A percentile compares a stretch with the other conserved stretches of the same genome.
Evolutionary conservation across 2,329 filamentous ascomycete genomes (phyloP).

Genomic region (Penicillium concentricum): DNA sequence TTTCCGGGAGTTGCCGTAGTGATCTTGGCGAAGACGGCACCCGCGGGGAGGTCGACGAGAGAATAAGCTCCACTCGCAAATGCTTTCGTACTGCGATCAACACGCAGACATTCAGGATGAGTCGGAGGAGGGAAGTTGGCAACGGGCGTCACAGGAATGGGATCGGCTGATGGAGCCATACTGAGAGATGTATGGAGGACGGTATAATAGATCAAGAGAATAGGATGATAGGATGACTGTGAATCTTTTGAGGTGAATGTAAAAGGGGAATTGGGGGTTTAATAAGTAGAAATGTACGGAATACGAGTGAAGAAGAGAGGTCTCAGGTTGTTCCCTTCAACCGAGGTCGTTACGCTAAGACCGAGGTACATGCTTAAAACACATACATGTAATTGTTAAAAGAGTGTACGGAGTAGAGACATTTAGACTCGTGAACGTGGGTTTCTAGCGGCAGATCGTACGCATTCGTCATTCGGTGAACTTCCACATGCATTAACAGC

Average conservation of each 20-base stretch:
- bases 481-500: neutral
- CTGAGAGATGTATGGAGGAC: neutral
- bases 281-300: neutral
- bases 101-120: constrained; percentile 29
- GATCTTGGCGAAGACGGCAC: constrained; percentile 50
- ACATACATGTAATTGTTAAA: too few relatives aligned
- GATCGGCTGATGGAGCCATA: constrained; percentile 24
- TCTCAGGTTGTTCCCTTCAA: neutral
- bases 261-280: neutral
- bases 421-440: neutral
- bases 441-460: neutral
- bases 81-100: constrained; percentile 33
- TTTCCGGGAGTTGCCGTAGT: constrained; percentile 46
- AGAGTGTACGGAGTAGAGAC: neutral
- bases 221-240: neutral
- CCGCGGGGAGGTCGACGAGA: constrained; percentile 50
- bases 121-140: constrained; percentile 19
- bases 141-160: constrained; percentile 12
- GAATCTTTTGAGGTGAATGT: neutral
- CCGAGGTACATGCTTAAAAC: constrained; percentile 8
- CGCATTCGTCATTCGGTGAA: constrained; percentile 1
- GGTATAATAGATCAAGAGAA: neutral
- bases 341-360: neutral
- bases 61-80: constrained; percentile 46
- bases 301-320: too few relatives aligned